Base-by-base conservation (phyloP, 768 basidiomycete species). In the Pholiota molesta region DNA sequence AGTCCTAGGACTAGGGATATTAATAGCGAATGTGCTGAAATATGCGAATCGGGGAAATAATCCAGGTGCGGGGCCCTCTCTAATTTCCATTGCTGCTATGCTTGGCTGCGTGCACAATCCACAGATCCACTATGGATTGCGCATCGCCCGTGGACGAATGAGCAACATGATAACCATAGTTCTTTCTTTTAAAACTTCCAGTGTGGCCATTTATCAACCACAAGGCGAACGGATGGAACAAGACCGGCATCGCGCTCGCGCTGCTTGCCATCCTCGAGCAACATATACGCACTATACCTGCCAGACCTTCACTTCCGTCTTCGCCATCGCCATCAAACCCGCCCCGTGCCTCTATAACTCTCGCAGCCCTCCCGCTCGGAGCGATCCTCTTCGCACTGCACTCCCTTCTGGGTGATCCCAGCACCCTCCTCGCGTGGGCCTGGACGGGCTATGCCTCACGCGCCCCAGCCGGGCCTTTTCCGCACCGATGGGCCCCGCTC, bases 391-490 rank as follows among this genome's bases (percentile, higher is more conserved):
- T 91, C 75, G 83, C 84, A 13, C 69, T 94, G 0, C 90, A 94
- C 67, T 87, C 85, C 51, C 79, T 93, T 45, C 76, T 94, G 55
- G 82, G 87, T 2, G 94, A 96, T 60, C 77, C 90, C 1, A 89
- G 87, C 65, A 92, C 92, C 0, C 81, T 94, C 49, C 81, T 95
- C 61, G 86, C 91, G 19, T 94, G 92, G 90, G 89, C 91, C 2
- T 96, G 94, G 94, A 90, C 92, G 0, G 94, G 94, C n/a, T 95
- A 89, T 65, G 83, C 86, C 21, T 77, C 88, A 47, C 75, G 81
- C 39, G 69, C 70, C 3, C 82, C 87, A 35, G 82, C 77, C 54
- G 94, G 94, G 0, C 94, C 94, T 2, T 72, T 89, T 1, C 88
- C 92, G 7, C 85, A 90, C 66, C 72, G 90, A 5, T 87, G 90